Conservation (phyloP, 2,329 filamentous ascomycete genomes). For the Shiraia bambusicola region DNA sequence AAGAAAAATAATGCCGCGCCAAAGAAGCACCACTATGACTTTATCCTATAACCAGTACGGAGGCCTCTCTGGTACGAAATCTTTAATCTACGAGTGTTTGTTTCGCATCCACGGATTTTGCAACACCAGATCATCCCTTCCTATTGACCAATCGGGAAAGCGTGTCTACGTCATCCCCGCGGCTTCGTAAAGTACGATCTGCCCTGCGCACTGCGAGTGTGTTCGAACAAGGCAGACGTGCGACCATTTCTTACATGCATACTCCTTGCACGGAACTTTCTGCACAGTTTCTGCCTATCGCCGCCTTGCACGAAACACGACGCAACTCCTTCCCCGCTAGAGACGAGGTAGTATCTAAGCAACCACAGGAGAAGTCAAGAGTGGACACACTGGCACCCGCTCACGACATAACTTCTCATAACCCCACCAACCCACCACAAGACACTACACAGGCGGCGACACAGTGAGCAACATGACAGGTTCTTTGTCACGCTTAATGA, state of each 20-base stretch:
- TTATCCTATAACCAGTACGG: too few species aligned
- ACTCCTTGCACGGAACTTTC: not conserved
- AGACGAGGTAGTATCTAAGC: not conserved
- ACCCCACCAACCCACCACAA: conserved; percentile 3
- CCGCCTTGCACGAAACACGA: not conserved
- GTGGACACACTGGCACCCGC: conserved; percentile 5
- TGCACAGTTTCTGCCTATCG: not conserved
- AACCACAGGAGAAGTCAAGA: not conserved
- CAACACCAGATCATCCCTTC: conserved; percentile 1
- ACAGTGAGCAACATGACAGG: conserved; percentile 18
- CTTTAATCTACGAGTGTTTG: too few species aligned
- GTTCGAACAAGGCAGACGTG: conserved; percentile 15
- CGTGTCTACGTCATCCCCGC: conserved; percentile 4
- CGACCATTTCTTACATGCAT: conserved; percentile 11
- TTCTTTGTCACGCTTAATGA: conserved; percentile 25
- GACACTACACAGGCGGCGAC: not conserved
- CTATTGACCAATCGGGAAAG: conserved; percentile 2
- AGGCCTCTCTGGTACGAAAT: too few species aligned
- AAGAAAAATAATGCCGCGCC: too few species aligned
- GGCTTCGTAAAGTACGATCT: not conserved
- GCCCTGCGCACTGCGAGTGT: conserved; percentile 9
- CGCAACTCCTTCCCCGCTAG: too few species aligned
- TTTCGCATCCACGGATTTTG: not conserved
- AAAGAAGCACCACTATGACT: too few species aligned
- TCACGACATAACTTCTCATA: conserved; percentile 1